Conservation (phyloP, 108 stramenopile species). For the Nitzschia sp. region DNA sequence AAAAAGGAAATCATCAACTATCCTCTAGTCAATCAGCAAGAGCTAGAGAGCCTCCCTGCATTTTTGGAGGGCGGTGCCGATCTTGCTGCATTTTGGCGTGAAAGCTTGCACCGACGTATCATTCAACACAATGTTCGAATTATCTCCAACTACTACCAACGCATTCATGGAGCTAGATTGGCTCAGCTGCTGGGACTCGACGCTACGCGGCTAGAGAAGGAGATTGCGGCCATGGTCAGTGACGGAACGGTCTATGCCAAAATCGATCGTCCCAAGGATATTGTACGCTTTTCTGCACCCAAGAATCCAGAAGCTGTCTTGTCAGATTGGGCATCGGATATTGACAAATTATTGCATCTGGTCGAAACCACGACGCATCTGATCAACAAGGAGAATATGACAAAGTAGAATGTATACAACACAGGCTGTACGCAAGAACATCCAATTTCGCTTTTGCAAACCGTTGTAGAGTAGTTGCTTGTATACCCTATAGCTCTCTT, state of each 20-base stretch:
- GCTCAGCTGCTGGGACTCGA: constrained; percentile 87
- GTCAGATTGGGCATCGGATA: constrained; percentile 93
- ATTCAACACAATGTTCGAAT: constrained; percentile 98
- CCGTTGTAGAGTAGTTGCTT: not conserved
- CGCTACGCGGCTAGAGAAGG: constrained; percentile 65
- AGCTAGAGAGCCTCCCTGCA: constrained; percentile 66
- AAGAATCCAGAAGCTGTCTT: constrained; percentile 84
- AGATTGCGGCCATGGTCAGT: constrained; percentile 88
- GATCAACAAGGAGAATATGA: constrained; percentile 96
- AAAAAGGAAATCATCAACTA: constrained; percentile 93
- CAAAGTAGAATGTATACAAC: no score
- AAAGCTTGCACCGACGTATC: constrained; percentile 86
- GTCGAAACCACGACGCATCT: constrained; percentile 96
- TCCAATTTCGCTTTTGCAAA: not conserved
- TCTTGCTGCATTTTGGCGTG: constrained; percentile 66
- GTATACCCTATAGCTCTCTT: not conserved
- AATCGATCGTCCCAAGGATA: constrained; percentile 94
- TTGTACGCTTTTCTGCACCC: constrained; percentile 80
- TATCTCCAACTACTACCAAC: constrained; percentile 85
- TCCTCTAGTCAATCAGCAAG: constrained; percentile 77
- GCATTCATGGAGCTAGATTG: constrained; percentile 84
- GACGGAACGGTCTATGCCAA: constrained; percentile 84
- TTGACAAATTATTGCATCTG: constrained; percentile 86
- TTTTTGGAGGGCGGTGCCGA: constrained; percentile 61
- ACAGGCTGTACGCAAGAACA: not conserved